Conservation (phyloP, 2,329 filamentous ascomycete species). For the Phaeosphaeria sp. region DNA sequence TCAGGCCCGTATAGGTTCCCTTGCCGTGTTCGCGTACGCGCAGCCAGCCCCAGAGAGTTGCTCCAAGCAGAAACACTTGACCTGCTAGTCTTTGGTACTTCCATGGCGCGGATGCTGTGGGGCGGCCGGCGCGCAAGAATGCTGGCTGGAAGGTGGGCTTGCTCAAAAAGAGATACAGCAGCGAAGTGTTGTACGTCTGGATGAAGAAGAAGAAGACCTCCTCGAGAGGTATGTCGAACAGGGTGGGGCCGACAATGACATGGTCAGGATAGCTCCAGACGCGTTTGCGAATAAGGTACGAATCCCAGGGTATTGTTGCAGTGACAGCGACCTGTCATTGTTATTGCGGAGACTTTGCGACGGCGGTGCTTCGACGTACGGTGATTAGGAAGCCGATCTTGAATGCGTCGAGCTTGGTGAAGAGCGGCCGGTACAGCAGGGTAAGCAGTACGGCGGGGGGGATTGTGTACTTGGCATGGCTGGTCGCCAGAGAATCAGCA, state of each 20-base stretch:
- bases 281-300: conserved; percentile 70
- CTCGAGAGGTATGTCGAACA: conserved; percentile 72
- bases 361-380: conserved; percentile 36
- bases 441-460: conserved; percentile 68
- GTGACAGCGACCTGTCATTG: conserved; percentile 64
- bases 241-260: conserved; percentile 67
- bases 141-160: conserved; percentile 66
- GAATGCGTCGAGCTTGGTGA: conserved; percentile 67
- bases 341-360: conserved; percentile 24
- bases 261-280: conserved; percentile 76
- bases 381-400: conserved; percentile 67
- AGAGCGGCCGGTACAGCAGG: conserved; percentile 65
- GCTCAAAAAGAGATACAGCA: conserved; percentile 72
- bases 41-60: conserved; percentile 54
- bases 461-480: conserved; percentile 72
- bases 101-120: conserved; percentile 41
- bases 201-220: conserved; percentile 81
- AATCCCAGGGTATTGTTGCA: conserved; percentile 78
- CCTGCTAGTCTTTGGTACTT: conserved; percentile 53
- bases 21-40: conserved; percentile 56
- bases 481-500: conserved; percentile 42
- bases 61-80: conserved; percentile 56
- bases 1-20: conserved; percentile 73
- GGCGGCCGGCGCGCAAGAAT: conserved; percentile 56
- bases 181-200: conserved; percentile 75